Evolutionary conservation across 2,329 filamentous ascomycete genomes (phyloP).

Genomic region (Plectosphaerella cucumerina): DNA sequence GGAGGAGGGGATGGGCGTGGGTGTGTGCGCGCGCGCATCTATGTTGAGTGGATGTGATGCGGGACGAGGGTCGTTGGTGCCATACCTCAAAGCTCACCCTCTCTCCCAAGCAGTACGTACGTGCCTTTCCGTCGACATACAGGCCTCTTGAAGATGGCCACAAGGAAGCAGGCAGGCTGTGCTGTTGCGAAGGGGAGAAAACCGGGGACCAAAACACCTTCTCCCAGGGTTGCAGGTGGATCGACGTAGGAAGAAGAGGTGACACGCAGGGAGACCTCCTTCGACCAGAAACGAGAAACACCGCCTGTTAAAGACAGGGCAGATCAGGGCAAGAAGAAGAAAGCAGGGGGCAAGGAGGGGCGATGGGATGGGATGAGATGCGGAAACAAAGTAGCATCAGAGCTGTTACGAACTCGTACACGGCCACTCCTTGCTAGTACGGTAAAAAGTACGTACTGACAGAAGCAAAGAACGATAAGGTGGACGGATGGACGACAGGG

Average conservation of each 20-base stretch:
- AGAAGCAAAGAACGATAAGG: background rate
- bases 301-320: background rate
- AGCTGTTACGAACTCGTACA: background rate
- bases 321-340: background rate
- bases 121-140: too few relatives aligned
- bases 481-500: background rate
- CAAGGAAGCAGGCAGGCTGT: too few relatives aligned
- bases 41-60: background rate
- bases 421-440: background rate
- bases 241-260: background rate
- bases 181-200: too few relatives aligned
- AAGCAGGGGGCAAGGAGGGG: too few relatives aligned
- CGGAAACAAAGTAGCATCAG: background rate
- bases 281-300: background rate
- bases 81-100: too few relatives aligned
- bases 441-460: background rate
- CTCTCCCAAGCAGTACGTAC: too few relatives aligned
- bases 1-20: background rate
- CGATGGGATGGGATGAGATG: background rate
- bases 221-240: background rate
- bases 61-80: too few relatives aligned
- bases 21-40: background rate
- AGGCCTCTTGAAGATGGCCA: too few relatives aligned
- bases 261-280: background rate
- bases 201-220: too few relatives aligned